A percentile compares a stretch with the other conserved stretches of the same genome.
phyloP scores from a whole-genome alignment of 148 eudicot species.

The Amaranthus palmeri region DNA sequence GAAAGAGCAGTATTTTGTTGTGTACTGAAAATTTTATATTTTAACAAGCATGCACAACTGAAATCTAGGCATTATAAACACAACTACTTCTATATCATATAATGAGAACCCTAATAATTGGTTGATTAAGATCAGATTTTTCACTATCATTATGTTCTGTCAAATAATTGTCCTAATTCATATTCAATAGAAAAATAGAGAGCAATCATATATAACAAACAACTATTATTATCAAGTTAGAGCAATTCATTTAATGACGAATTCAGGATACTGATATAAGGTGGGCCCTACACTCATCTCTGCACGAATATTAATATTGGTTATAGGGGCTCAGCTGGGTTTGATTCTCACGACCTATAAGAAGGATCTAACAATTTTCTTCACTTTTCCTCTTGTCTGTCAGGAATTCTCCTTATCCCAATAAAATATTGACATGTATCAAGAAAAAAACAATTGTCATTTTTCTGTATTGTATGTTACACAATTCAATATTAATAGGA shows the following conservation, averaged over 20 bases:
- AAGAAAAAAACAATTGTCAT: too few relatives aligned
- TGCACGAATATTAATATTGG: too few relatives aligned
- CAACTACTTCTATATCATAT: not conserved
- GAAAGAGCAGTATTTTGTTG: not conserved
- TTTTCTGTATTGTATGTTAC: too few relatives aligned
- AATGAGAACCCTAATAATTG: not conserved
- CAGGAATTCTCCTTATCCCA: too few relatives aligned
- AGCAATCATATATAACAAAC: not conserved
- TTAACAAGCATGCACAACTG: not conserved
- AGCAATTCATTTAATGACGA: not conserved
- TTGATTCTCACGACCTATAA: too few relatives aligned
- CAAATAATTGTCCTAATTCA: not conserved
- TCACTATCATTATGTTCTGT: not conserved
- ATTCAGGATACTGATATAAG: too few relatives aligned
- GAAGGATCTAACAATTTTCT: too few relatives aligned
- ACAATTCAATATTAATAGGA: too few relatives aligned
- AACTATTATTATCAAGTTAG: slow-evolving; percentile 1
- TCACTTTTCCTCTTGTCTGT: too few relatives aligned
- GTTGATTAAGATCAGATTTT: not conserved
- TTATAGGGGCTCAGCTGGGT: too few relatives aligned
- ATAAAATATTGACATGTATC: too few relatives aligned
- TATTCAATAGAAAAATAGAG: not conserved
- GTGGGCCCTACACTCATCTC: too few relatives aligned
- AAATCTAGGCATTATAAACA: not conserved
- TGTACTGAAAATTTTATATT: not conserved